phyloP scores from a whole-genome alignment of 2,329 filamentous ascomycete genomes.

The Xylariales sp. region DNA sequence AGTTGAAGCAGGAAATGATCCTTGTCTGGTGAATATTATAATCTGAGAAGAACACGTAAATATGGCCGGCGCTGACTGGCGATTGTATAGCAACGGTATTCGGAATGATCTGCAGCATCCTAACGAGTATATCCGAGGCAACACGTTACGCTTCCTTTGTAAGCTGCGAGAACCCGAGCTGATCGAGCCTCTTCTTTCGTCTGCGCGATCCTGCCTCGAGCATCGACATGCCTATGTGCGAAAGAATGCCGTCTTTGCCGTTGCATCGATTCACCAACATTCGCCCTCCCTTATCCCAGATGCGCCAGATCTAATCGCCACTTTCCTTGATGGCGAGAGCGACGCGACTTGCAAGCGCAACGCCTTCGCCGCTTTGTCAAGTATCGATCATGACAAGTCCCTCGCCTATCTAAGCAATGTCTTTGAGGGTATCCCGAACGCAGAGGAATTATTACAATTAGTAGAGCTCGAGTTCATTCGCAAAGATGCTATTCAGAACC shows the following conservation, averaged over 20 bases:
- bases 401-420: conserved; percentile 87
- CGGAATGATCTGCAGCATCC: conserved; percentile 96
- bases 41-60: background rate
- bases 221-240: conserved; percentile 97
- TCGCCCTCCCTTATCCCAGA: conserved; percentile 94
- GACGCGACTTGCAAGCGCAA: conserved; percentile 98
- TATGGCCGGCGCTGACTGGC: conserved; percentile 29
- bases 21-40: conserved; percentile 81
- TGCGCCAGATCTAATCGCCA: conserved; percentile 88
- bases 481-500: conserved; percentile 94
- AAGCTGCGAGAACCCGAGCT: conserved; percentile 96
- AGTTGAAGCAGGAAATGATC: conserved; percentile 99
- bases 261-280: conserved; percentile 91
- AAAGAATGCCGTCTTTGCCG: conserved; percentile 96
- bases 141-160: conserved; percentile 96
- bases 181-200: conserved; percentile 93
- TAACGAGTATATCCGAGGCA: conserved; percentile 98
- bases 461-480: conserved; percentile 97
- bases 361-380: conserved; percentile 90
- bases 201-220: conserved; percentile 90
- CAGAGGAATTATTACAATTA: conserved; percentile 91
- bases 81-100: conserved; percentile 83
- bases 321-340: conserved; percentile 89
- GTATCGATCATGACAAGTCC: conserved; percentile 93
- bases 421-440: conserved; percentile 93